These are phyloP conservation scores for Mortierella sp. DNA, from an alignment of 371 early-diverging fungal genomes.

Conservation along the genomic window DNA sequence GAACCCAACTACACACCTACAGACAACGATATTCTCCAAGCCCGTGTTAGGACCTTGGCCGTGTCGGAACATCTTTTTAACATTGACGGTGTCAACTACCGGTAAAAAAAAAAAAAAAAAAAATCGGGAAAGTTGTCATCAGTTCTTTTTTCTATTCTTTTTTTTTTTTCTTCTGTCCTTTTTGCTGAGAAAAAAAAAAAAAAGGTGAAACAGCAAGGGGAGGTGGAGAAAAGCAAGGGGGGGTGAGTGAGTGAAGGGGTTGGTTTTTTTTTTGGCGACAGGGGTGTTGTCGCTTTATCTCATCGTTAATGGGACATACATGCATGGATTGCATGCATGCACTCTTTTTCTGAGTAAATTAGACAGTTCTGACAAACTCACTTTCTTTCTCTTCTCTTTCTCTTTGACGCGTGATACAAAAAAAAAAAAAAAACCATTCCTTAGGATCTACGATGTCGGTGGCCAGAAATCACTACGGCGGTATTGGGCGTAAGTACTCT, in stretches of 20 bases:
- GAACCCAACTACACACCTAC: conserved; percentile 55
- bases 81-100: conserved; percentile 55
- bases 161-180: background rate
- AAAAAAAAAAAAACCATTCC: too few relatives aligned
- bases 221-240: too few relatives aligned
- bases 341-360: background rate
- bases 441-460: conserved; percentile 66
- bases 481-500: conserved; percentile 68
- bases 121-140: background rate
- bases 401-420: too few relatives aligned
- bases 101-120: conserved; percentile 18
- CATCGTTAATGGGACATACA: background rate
- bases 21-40: conserved; percentile 61
- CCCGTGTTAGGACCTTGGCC: conserved; percentile 60
- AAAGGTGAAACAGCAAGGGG: too few relatives aligned
- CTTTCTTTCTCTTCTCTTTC: too few relatives aligned
- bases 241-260: too few relatives aligned
- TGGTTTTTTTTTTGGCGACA: background rate
- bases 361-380: background rate
- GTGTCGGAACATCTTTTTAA: conserved; percentile 58
- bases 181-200: too few relatives aligned
- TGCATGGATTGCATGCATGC: background rate
- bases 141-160: background rate
- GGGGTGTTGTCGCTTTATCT: background rate
- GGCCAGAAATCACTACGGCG: conserved; percentile 68